These are phyloP conservation scores for Termitomyces sp. DNA, from an alignment of 768 basidiomycete genomes.

Conservation along the genomic window DNA sequence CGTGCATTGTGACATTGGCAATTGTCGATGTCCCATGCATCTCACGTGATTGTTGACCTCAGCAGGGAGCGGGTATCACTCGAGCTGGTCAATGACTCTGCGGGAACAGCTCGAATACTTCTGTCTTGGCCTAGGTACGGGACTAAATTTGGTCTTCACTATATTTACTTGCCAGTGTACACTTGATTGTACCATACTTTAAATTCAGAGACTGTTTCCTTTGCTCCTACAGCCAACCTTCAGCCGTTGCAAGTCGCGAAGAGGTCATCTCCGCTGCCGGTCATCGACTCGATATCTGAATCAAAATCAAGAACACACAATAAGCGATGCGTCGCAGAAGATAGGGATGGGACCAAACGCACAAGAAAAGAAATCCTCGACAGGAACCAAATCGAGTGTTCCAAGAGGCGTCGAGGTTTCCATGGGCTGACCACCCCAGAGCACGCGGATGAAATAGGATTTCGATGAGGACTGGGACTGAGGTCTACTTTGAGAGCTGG, in stretches of 20 bases:
- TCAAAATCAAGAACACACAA: not conserved
- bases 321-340: not conserved
- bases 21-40: too few relatives aligned
- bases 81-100: too few relatives aligned
- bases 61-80: too few relatives aligned
- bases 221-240: too few relatives aligned
- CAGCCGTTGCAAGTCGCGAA: conserved; percentile 22
- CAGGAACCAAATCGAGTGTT: conserved; percentile 38
- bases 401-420: conserved; percentile 41
- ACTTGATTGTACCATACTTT: not conserved
- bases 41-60: too few relatives aligned
- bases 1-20: too few relatives aligned
- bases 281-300: conserved; percentile 34
- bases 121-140: not conserved
- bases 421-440: conserved; percentile 48
- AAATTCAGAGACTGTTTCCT: not conserved
- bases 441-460: conserved; percentile 34
- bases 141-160: not conserved
- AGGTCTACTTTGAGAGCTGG: not conserved
- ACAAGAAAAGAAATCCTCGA: conserved; percentile 38
- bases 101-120: too few relatives aligned
- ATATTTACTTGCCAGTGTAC: not conserved
- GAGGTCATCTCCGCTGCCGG: conserved; percentile 29
- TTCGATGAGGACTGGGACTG: not conserved
- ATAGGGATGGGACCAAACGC: conserved; percentile 9